Evolutionary conservation across 306 rosid species (phyloP).

Genomic region (Sphenostylis stenocarpa): DNA sequence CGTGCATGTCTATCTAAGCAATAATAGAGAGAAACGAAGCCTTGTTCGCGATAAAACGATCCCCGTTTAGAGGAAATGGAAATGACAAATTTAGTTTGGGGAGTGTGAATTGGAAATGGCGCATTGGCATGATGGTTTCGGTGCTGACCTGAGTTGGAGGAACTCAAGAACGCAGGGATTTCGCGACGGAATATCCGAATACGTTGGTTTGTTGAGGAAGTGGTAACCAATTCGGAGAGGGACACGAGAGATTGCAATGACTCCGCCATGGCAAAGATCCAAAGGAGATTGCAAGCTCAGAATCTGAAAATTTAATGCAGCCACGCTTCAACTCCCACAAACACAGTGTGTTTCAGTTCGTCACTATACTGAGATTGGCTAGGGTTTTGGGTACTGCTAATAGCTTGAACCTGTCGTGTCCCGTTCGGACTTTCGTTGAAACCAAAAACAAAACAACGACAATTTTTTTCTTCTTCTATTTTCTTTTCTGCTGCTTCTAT

Average conservation of each 20-base stretch:
- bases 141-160: constrained; percentile 55
- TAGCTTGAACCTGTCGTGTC: not conserved
- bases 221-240: constrained; percentile 59
- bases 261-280: constrained; percentile 62
- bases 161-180: constrained; percentile 54
- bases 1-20: not conserved
- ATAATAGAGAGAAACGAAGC: not conserved
- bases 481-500: not conserved
- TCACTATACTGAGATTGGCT: constrained; percentile 2
- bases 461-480: not conserved
- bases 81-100: not conserved
- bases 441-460: not conserved
- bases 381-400: constrained; percentile 41
- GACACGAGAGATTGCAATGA: constrained; percentile 59
- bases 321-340: not conserved
- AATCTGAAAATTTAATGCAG: not conserved
- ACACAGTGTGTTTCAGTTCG: constrained; percentile 26
- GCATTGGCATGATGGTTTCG: not conserved
- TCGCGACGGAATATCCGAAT: constrained; percentile 67
- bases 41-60: not conserved
- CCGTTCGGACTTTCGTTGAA: constrained; percentile 15
- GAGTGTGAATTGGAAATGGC: not conserved
- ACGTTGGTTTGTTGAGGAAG: constrained; percentile 70
- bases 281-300: constrained; percentile 5
- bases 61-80: not conserved